A percentile compares a stretch with the other conserved stretches of the same genome.
Conservation (phyloP, 1,284 basidiomycete genomes). For the Coriolopsis trogii region DNA sequence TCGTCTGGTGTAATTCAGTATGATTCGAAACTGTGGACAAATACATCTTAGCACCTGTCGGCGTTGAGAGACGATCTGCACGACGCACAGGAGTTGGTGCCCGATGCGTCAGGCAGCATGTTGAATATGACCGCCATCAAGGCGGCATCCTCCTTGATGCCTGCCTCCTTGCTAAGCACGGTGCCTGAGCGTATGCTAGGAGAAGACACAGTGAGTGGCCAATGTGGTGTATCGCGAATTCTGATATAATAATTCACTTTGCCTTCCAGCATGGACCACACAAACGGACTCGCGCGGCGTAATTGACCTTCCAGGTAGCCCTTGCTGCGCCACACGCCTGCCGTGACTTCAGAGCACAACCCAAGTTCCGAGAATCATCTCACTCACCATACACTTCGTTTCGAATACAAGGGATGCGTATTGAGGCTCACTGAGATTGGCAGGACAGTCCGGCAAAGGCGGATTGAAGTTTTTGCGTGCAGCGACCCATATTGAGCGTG, state of each 20-base stretch:
- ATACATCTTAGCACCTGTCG: background rate
- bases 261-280: conserved; percentile 1
- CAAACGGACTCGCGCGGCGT: background rate
- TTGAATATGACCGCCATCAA: background rate
- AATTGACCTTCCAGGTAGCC: background rate
- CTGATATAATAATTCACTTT: background rate
- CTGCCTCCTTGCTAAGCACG: background rate
- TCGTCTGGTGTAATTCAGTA: background rate
- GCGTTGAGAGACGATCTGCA: background rate
- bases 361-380: background rate
- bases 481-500: background rate
- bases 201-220: background rate
- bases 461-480: background rate
- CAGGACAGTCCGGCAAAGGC: background rate
- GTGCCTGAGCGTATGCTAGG: background rate
- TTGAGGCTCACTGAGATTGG: background rate
- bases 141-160: background rate
- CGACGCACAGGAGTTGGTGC: background rate
- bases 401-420: conserved; percentile 7
- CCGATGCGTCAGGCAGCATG: background rate
- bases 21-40: background rate
- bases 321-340: background rate
- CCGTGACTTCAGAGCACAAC: background rate
- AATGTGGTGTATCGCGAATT: background rate
- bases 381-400: background rate